Base-by-base conservation (phyloP, 2,329 filamentous ascomycete genomes). In the Aureobasidium sp. region DNA sequence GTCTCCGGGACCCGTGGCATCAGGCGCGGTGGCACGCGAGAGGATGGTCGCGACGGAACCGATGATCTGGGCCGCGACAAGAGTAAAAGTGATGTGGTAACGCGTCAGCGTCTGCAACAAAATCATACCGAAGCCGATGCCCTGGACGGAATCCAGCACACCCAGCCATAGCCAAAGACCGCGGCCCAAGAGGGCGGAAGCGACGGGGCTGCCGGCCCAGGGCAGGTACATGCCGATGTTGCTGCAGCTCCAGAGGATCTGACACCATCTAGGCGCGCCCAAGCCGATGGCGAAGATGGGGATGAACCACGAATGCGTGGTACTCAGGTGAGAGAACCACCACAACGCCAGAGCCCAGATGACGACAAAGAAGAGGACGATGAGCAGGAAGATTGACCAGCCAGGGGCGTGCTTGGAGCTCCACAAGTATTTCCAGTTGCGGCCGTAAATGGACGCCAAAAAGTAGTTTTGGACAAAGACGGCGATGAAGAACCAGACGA, bases 381-480 rank as follows among this genome's bases (percentile, higher is more conserved):
- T 74, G 3, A 85, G 73, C 2, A 83, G 63, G 14, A 77, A 68
- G 37, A 84, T 74, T 30, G 75, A 70, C 78, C 79, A 85, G 16
- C 70, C 64, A 8, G 76, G 72, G 2, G 79, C 77, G 59, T 80
- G 75, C 37, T 76, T 69, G 16, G 77, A 79, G 47, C 70, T 72
- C 76, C 80, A 85, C 17, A 85, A 74, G 68, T 76, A 86, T 37
- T 71, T 70, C 83, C 83, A 86, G 64, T 83, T 85, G 49, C 83
- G 77, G 37, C 83, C 83, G 61, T 84, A 85, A 1, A 79, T 80
- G 0, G 82, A 76, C 21, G 79, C 80, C 24, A 85, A 73, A 69
- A 81, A 85, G 73, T 82, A 84, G 66, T 85, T 85, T 62, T 85
- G 81, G 27, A 85, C 67, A 55, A 84, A 70, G 37, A 85, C 79